A percentile compares a stretch with the other conserved stretches of the same genome.
These are phyloP conservation scores for Scenedesmus sp. DNA, from an alignment of 163 green algal genomes.

Conservation along the genomic window DNA sequence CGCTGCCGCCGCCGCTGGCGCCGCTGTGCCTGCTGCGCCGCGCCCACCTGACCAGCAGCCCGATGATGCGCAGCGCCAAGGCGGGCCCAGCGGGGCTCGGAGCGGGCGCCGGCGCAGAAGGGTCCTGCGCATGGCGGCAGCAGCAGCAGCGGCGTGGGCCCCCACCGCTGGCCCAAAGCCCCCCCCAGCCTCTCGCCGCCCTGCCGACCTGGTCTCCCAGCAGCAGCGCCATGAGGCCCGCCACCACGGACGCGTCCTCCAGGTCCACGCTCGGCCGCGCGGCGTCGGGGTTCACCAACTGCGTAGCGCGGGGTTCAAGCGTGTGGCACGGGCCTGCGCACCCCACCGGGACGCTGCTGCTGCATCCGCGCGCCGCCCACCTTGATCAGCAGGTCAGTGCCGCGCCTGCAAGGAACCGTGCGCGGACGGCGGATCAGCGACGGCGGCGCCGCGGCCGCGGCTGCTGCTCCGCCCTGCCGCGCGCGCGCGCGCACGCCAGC, in stretches of 20 bases:
- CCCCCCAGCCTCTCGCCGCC: not conserved
- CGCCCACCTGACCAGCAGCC: slow-evolving; percentile 52
- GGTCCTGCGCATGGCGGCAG: slow-evolving; percentile 3
- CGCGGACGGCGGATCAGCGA: no score
- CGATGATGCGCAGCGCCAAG: slow-evolving; percentile 70
- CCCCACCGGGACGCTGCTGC: no score
- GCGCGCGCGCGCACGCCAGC: no score
- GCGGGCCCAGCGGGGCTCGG: slow-evolving; percentile 55
- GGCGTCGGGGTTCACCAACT: slow-evolving; percentile 41
- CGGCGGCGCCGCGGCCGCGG: no score
- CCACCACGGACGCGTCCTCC: slow-evolving; percentile 65
- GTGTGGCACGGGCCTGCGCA: no score
- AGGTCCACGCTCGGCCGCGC: slow-evolving; percentile 67
- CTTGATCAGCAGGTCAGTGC: slow-evolving; percentile 74
- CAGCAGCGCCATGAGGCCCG: slow-evolving; percentile 42
- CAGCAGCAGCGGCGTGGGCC: not conserved
- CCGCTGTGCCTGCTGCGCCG: no score
- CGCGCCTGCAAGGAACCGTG: no score
- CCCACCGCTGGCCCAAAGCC: not conserved
- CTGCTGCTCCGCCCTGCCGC: no score
- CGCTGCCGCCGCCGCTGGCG: no score
- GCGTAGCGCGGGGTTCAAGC: no score
- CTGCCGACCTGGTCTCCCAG: slow-evolving; percentile 13
- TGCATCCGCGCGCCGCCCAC: no score
- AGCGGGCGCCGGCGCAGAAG: not conserved